Conservation (phyloP, 208 protist species). For the Acanthamoeba comandoni region DNA sequence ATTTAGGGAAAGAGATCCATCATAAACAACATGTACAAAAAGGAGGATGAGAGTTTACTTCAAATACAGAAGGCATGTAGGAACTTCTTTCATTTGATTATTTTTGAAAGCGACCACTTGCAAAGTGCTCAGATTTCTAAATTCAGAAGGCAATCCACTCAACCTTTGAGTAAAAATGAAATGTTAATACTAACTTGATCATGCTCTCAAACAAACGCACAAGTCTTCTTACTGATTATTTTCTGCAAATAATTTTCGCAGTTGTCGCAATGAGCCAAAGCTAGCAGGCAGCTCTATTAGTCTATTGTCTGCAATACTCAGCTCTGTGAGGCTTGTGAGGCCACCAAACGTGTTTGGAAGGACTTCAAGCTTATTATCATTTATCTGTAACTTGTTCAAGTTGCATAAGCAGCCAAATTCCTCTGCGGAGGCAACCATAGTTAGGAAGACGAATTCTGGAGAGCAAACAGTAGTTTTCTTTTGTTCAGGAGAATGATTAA, state of each 20-base stretch:
- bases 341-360: slow-evolving; percentile 46
- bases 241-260: slow-evolving; percentile 35
- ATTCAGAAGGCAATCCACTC: slow-evolving; percentile 21
- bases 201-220: too few relatives aligned
- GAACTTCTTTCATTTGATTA: slow-evolving; percentile 46
- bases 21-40: background rate
- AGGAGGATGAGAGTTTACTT: slow-evolving; percentile 4
- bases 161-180: too few relatives aligned
- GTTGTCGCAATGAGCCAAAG: slow-evolving; percentile 24
- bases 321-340: slow-evolving; percentile 28
- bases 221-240: slow-evolving; percentile 62
- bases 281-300: slow-evolving; percentile 44
- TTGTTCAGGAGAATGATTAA: too few relatives aligned
- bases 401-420: slow-evolving; percentile 69
- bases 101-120: slow-evolving; percentile 61
- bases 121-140: slow-evolving; percentile 33
- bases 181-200: too few relatives aligned
- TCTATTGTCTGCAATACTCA: slow-evolving; percentile 28
- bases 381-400: slow-evolving; percentile 51
- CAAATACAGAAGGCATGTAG: slow-evolving; percentile 42
- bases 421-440: background rate
- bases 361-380: slow-evolving; percentile 45
- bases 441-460: background rate
- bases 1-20: slow-evolving; percentile 12
- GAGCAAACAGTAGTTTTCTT: background rate